These are phyloP conservation scores for Exophiala viscosa DNA, from an alignment of 2,329 filamentous ascomycete genomes.

Conservation along the genomic window DNA sequence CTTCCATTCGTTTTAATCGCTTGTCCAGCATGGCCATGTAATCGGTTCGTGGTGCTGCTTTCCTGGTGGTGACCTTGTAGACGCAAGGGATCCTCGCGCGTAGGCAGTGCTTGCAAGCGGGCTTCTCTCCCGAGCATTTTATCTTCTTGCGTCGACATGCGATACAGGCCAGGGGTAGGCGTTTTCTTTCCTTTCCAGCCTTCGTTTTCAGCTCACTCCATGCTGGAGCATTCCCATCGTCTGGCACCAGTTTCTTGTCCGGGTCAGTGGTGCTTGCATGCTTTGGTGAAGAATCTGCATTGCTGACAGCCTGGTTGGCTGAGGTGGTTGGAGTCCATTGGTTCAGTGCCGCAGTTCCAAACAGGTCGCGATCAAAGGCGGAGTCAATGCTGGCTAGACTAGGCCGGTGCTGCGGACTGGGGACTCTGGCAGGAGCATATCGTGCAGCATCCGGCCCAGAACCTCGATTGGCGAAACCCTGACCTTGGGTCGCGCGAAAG, in stretches of 20 bases:
- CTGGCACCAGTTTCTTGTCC: constrained; percentile 43
- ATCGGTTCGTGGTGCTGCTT: constrained; percentile 89
- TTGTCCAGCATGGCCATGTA: constrained; percentile 99
- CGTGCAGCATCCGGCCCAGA: constrained; percentile 5
- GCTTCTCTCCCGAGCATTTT: constrained; percentile 94
- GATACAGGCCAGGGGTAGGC: constrained; percentile 89
- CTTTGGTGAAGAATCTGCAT: constrained; percentile 20
- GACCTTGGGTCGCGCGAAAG: constrained; percentile 17
- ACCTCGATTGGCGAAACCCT: constrained; percentile 19
- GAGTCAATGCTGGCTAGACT: constrained; percentile 27
- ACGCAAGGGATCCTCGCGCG: constrained; percentile 91
- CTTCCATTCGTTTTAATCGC: constrained; percentile 92
- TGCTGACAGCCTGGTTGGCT: constrained; percentile 18
- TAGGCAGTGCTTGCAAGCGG: constrained; percentile 92
- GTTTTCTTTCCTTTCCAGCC: constrained; percentile 92
- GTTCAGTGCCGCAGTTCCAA: constrained; percentile 20
- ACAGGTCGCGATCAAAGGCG: constrained; percentile 22
- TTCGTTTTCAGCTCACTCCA: constrained; percentile 87
- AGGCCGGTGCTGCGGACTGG: constrained; percentile 24
- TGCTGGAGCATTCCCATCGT: constrained; percentile 57
- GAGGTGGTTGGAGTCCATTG: constrained; percentile 24
- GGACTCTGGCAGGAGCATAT: constrained; percentile 13
- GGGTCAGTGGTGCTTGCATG: constrained; percentile 12
- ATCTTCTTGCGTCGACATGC: constrained; percentile 97
- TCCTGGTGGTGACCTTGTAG: constrained; percentile 93